Conservation (phyloP, 352 stramenopile genomes). For the Phytophthora pluvialis region DNA sequence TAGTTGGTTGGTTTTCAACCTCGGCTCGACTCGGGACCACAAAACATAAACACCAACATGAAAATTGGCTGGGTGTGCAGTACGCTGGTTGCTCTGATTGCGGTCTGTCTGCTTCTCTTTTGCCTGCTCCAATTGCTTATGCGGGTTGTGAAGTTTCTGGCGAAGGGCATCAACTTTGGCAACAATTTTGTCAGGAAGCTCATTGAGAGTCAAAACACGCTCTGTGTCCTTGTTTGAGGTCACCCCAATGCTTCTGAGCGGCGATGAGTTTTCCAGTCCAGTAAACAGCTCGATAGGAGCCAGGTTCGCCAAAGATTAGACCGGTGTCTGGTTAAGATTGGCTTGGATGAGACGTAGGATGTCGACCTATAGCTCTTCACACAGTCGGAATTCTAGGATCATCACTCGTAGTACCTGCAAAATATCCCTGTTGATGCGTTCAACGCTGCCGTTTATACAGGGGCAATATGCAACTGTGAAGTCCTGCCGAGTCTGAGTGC, state of each 20-base stretch:
- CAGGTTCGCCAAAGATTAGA: background rate
- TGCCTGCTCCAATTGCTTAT: background rate
- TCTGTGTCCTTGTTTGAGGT: no score
- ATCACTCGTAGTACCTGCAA: background rate
- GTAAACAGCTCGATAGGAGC: background rate
- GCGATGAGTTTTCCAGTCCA: no score
- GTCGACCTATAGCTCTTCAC: background rate
- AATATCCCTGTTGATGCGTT: background rate
- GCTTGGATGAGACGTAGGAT: background rate
- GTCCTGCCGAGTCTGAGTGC: slow-evolving; percentile 3
- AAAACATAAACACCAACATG: background rate
- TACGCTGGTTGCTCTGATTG: slow-evolving; percentile 1
- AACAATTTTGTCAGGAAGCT: no score
- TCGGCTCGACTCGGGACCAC: background rate
- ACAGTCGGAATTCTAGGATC: background rate
- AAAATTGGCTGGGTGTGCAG: background rate
- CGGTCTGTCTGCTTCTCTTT: background rate
- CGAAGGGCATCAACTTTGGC: no score
- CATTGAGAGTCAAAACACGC: no score
- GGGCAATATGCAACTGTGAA: slow-evolving; percentile 13
- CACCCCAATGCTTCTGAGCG: no score
- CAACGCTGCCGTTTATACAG: slow-evolving; percentile 8
- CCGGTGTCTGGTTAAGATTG: background rate
- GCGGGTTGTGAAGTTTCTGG: no score
- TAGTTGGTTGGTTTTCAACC: background rate